phyloP scores from a whole-genome alignment of 371 early-diverging fungal genomes.

The Mucor mucedo region DNA sequence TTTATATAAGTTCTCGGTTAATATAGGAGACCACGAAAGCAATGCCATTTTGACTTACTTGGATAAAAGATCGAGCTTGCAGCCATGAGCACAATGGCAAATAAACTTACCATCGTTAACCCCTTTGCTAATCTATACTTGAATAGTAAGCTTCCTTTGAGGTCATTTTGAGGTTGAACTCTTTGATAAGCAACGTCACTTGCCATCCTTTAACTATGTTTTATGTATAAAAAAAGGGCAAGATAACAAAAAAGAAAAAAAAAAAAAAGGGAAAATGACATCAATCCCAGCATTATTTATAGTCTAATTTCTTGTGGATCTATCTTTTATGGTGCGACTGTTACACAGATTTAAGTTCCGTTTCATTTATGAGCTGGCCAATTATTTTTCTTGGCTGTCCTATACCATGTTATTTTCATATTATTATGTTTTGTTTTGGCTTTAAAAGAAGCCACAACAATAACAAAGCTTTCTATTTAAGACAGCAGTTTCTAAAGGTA shows the following conservation, averaged over 20 bases:
- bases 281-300: conserved; percentile 38
- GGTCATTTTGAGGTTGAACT: conserved; percentile 27
- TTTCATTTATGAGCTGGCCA: background rate
- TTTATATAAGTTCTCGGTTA: background rate
- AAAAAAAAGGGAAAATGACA: conserved; percentile 40
- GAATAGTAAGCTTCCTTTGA: conserved; percentile 27
- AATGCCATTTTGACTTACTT: conserved; percentile 22
- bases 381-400: background rate
- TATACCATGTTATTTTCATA: background rate
- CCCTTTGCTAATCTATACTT: conserved; percentile 46
- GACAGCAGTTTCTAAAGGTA: too few relatives aligned
- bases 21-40: background rate
- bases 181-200: conserved; percentile 24
- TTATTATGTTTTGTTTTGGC: background rate
- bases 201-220: conserved; percentile 7
- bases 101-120: conserved; percentile 39
- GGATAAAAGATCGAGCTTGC: conserved; percentile 38
- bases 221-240: conserved; percentile 21
- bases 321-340: background rate
- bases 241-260: conserved; percentile 38
- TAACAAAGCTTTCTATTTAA: background rate
- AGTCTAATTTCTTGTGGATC: conserved; percentile 24
- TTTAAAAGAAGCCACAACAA: too few relatives aligned
- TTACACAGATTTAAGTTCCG: conserved; percentile 3
- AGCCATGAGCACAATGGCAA: conserved; percentile 45